These are phyloP conservation scores for Tylopilus sp. DNA, from an alignment of 768 basidiomycete genomes.

Conservation along the genomic window DNA sequence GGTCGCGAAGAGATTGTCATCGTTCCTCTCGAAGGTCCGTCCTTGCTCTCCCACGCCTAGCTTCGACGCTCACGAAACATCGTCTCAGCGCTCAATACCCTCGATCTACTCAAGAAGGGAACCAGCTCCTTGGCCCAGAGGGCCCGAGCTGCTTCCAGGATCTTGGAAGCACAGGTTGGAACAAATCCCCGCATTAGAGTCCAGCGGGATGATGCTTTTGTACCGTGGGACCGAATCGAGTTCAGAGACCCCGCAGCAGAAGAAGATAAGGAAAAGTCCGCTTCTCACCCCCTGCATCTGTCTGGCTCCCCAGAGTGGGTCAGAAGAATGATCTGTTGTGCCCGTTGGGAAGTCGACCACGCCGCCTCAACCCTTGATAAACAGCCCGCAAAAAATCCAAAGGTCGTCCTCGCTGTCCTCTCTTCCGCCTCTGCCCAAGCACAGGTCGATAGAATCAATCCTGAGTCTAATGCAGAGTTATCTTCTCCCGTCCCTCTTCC, in stretches of 20 bases:
- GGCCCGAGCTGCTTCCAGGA: constrained; percentile 83
- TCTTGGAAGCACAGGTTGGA: constrained; percentile 85
- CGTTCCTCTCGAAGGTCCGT: constrained; percentile 83
- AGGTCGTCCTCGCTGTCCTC: constrained; percentile 61
- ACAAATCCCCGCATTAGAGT: constrained; percentile 77
- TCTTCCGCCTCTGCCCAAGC: constrained; percentile 30
- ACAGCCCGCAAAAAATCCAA: constrained; percentile 29
- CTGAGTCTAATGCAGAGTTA: constrained; percentile 23
- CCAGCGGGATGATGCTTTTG: constrained; percentile 78
- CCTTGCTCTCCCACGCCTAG: not conserved
- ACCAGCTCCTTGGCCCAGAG: constrained; percentile 72
- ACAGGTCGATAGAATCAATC: constrained; percentile 22
- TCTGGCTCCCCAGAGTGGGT: constrained; percentile 76
- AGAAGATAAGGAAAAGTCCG: constrained; percentile 24
- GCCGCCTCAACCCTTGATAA: constrained; percentile 34
- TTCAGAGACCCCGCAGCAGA: constrained; percentile 40
- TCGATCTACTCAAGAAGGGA: constrained; percentile 92
- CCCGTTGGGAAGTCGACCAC: constrained; percentile 68
- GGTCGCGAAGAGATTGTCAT: constrained; percentile 77
- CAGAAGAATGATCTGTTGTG: constrained; percentile 79
- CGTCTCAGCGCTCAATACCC: constrained; percentile 74
- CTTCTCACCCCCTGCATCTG: constrained; percentile 22
- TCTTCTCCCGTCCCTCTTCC: constrained; percentile 64
- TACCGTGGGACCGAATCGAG: constrained; percentile 72
- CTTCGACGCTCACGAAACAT: constrained; percentile 9